Percentiles rank a stretch among this genome's conserved stretches.
phyloP scores from a whole-genome alignment of 2,329 filamentous ascomycete species.

The Fusarium beomiforme region DNA sequence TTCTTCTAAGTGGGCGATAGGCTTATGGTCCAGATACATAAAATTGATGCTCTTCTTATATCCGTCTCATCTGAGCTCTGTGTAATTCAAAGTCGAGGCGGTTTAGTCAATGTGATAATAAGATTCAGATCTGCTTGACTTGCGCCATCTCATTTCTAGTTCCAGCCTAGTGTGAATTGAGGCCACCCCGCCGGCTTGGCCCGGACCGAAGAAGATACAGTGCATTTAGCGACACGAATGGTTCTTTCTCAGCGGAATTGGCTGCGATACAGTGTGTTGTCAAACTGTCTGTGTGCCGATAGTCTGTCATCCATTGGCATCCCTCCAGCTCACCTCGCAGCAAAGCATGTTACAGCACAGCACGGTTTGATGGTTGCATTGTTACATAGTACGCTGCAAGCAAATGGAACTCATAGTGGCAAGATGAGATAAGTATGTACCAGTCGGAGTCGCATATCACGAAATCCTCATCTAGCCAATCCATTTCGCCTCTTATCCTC shows the following conservation, averaged over 20 bases:
- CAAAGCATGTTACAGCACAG: slow-evolving; percentile 40
- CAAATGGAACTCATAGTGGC: slow-evolving; percentile 29
- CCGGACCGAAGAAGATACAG: slow-evolving; percentile 29
- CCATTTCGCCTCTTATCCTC: slow-evolving; percentile 7
- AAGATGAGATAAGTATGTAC: slow-evolving; percentile 16
- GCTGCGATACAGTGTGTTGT: not conserved
- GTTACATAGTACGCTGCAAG: slow-evolving; percentile 13
- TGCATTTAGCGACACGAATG: not conserved
- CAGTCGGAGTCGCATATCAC: slow-evolving; percentile 12
- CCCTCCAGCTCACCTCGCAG: slow-evolving; percentile 43
- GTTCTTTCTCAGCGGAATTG: rapidly evolving
- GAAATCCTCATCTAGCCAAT: slow-evolving; percentile 16
- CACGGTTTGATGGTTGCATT: slow-evolving; percentile 28
- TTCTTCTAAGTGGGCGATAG: slow-evolving; percentile 23
- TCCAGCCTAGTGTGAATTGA: slow-evolving; percentile 28
- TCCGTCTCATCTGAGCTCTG: not conserved
- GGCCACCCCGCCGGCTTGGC: slow-evolving; percentile 27
- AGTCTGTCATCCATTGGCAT: slow-evolving; percentile 24
- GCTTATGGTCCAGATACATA: not conserved
- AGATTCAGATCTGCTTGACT: slow-evolving; percentile 24
- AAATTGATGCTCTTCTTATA: not conserved
- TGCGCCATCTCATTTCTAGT: slow-evolving; percentile 36
- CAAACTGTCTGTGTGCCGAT: slow-evolving; percentile 25
- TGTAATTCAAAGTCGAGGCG: slow-evolving; percentile 3
- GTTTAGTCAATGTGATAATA: slow-evolving; percentile 18